phyloP scores from a whole-genome alignment of 1,139 yeast species.

The Kodamaea derodonti region DNA sequence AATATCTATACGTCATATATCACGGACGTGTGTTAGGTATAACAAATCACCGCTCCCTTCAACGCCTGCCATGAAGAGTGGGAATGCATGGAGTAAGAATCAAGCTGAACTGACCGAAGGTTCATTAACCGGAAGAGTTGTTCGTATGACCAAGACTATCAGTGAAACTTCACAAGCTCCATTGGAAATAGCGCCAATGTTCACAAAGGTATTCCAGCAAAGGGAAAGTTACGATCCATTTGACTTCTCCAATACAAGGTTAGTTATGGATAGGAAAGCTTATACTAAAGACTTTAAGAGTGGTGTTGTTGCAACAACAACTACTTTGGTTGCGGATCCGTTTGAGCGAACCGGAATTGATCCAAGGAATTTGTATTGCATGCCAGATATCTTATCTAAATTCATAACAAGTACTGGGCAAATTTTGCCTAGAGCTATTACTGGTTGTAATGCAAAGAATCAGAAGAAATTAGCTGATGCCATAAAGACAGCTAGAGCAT shows the following conservation, averaged over 20 bases:
- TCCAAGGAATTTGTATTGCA: conserved; percentile 61
- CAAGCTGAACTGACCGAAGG: conserved; percentile 6
- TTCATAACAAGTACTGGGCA: conserved; percentile 63
- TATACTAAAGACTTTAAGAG: conserved; percentile 10
- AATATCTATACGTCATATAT: conserved; percentile 6
- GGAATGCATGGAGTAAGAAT: conserved; percentile 24
- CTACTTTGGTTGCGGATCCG: conserved; percentile 24
- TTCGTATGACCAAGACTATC: conserved; percentile 29
- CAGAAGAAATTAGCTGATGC: conserved; percentile 66
- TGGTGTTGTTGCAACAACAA: conserved; percentile 7
- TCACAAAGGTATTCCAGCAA: conserved; percentile 38
- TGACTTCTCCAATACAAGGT: conserved; percentile 61
- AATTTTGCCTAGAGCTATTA: conserved; percentile 61
- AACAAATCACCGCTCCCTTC: conserved; percentile 20
- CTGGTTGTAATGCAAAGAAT: conserved; percentile 58
- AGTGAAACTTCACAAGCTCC: conserved; percentile 26
- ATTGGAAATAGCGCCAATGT: conserved; percentile 24
- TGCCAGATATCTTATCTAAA: conserved; percentile 59
- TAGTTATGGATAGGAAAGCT: conserved; percentile 35
- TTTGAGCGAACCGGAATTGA: conserved; percentile 57
- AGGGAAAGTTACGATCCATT: conserved; percentile 66
- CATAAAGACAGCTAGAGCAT: conserved; percentile 62
- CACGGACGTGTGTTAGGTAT: conserved; percentile 4
- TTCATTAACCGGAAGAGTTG: conserved; percentile 19
- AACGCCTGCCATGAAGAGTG: conserved; percentile 31